Evolutionary conservation across 768 basidiomycete genomes (phyloP).

Genomic region (Mycena rebaudengoi): DNA sequence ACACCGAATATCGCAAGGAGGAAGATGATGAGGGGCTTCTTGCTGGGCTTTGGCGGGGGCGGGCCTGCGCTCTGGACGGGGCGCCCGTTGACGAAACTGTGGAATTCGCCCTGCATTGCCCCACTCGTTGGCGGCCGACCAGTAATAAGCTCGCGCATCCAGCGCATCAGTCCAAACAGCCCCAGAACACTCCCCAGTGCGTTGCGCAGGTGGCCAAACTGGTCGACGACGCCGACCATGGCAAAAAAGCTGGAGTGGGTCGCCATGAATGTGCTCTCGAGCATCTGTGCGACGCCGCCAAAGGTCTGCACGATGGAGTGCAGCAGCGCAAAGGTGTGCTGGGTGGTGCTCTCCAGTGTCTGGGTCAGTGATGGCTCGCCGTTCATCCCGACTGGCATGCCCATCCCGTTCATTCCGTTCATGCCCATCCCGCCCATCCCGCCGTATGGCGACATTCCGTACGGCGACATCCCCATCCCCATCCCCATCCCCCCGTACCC

Average conservation of each 20-base stretch:
- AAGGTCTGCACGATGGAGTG: conserved; percentile 97
- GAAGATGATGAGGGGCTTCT: conserved; percentile 93
- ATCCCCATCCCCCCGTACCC: conserved; percentile 39
- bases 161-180: conserved; percentile 88
- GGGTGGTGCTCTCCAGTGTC: conserved; percentile 88
- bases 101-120: conserved; percentile 71
- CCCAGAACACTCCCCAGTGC: conserved; percentile 94
- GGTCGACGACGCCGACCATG: conserved; percentile 96
- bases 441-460: conserved; percentile 28
- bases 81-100: conserved; percentile 75
- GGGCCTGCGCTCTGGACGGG: conserved; percentile 56
- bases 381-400: no score
- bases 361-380: conserved; percentile 86
- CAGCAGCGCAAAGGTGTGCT: conserved; percentile 91
- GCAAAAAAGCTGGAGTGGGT: conserved; percentile 96
- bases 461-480: conserved; percentile 34
- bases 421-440: conserved; percentile 57
- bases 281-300: conserved; percentile 94
- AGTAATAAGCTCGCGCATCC: conserved; percentile 76
- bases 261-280: conserved; percentile 97
- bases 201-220: conserved; percentile 90
- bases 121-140: conserved; percentile 39
- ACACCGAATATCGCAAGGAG: conserved; percentile 92
- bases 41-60: conserved; percentile 69
- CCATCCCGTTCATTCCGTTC: conserved; percentile 58